These are phyloP conservation scores for Candida stauntonica DNA, from an alignment of 805 yeast genomes.

Conservation along the genomic window DNA sequence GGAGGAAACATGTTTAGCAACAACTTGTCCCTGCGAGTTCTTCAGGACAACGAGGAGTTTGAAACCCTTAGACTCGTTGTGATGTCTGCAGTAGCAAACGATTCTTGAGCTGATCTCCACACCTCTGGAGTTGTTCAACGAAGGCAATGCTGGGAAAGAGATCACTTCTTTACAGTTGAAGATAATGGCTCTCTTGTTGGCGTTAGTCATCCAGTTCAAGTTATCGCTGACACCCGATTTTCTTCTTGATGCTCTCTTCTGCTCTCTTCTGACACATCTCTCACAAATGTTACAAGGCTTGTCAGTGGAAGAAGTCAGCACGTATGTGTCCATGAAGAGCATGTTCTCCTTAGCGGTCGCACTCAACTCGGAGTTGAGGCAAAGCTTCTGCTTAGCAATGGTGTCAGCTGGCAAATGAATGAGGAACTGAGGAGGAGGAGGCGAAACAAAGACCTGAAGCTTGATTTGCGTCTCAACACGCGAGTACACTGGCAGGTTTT, in stretches of 20 bases:
- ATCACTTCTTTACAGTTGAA: constrained; percentile 89
- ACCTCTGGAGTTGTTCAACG: constrained; percentile 27
- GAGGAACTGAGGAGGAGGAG: constrained; percentile 70
- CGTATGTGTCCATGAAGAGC: constrained; percentile 72
- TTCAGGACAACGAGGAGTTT: constrained; percentile 63
- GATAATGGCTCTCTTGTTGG: constrained; percentile 77
- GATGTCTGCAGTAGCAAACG: constrained; percentile 96
- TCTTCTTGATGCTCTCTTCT: constrained; percentile 89
- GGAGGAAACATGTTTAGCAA: constrained; percentile 68
- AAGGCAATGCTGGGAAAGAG: constrained; percentile 56
- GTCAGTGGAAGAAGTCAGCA: constrained; percentile 53
- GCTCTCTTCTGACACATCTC: constrained; percentile 88
- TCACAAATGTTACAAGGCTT: constrained; percentile 74
- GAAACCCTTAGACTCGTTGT: constrained; percentile 83
- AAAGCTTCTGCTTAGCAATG: constrained; percentile 81
- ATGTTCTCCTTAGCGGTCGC: constrained; percentile 47
- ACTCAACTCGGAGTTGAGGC: constrained; percentile 45
- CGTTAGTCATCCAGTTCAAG: constrained; percentile 69
- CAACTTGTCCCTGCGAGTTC: constrained; percentile 53
- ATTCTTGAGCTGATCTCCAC: constrained; percentile 65
- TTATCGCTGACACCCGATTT: constrained; percentile 76
- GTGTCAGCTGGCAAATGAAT: constrained; percentile 84
- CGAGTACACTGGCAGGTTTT: constrained; percentile 71
- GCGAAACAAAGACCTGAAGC: constrained; percentile 59
- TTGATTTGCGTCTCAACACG: constrained; percentile 96